Evolutionary conservation across 768 basidiomycete genomes (phyloP), one percentile per base, ranked within the genome.

Genomic region (Hygrocybe coccinea): DNA sequence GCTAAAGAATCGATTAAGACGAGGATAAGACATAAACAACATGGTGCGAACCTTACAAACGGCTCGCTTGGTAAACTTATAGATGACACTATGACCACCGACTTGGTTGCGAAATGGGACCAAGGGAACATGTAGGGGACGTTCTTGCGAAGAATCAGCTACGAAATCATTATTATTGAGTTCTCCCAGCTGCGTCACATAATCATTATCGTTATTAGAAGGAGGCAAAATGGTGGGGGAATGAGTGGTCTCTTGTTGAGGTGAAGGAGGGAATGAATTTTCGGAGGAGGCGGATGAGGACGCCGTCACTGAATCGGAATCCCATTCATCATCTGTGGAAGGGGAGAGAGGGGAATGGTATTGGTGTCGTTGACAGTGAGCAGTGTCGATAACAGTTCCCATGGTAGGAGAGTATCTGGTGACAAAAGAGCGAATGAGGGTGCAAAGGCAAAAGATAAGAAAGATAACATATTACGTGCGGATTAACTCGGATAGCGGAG

Each of bases 31-130:
- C n/a, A 33, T 3, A 46, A 49, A 62, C 41, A 39, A 34, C 22
- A 50, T 54, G 62, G 41, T 57, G 69, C 88, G 65, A 63, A 97
- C 95, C 85, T 99, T 99, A 78, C 97, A 99, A 14, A 99, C 94
- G 7, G 97, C 95, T 60, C 94, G 82, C 65, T 92, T 92, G 3
- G 95, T 97, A 62, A 99, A 98, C 66, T 95, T 94, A 73, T 98
- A 98, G 64, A 99, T 97, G 55, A 92, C 89, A 60, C 84, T 91
- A 68, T 99, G 97, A 2, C 97, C 97, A 39, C 97, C 97, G 29
- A 99, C 97, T 72, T 98, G 95, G 64, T 99, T 97, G 48, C 91
- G 85, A 73, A 97, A 99, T 5, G 97, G 97, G 47, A 89, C 85
- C 7, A 99, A 75, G 34, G 95, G 95, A 47, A 99, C 93, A 56